Conservation (phyloP, 2,329 filamentous ascomycete species). For the Lasiodiplodia hormozganensis region DNA sequence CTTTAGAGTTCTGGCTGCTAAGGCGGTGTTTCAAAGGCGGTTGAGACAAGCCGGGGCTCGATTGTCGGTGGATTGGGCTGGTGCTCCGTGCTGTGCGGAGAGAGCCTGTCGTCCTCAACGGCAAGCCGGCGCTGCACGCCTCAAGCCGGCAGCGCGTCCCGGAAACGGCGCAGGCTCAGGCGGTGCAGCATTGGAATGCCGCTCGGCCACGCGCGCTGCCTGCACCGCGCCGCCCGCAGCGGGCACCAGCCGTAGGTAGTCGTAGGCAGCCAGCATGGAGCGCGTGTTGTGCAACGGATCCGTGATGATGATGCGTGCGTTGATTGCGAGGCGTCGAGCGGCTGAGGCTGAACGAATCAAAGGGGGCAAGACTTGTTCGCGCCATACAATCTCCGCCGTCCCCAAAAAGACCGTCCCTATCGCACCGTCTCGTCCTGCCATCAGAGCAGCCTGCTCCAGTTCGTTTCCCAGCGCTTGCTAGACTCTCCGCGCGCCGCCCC, state of each 20-base stretch:
- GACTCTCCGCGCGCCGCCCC: slow-evolving; percentile 9
- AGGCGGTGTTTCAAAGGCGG: slow-evolving; percentile 10
- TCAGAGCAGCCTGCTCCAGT: slow-evolving; percentile 24
- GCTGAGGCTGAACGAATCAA: slow-evolving; percentile 28
- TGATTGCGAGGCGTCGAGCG: slow-evolving; percentile 27
- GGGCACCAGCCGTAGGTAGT: background rate
- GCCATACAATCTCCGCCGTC: slow-evolving; percentile 29
- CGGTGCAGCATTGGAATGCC: background rate
- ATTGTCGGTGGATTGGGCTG: slow-evolving; percentile 17
- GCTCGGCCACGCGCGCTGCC: background rate
- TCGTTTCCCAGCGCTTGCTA: slow-evolving; percentile 20
- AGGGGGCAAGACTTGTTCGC: slow-evolving; percentile 28
- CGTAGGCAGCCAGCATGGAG: slow-evolving; percentile 15
- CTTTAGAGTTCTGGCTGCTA: slow-evolving; percentile 13
- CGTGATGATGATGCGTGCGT: slow-evolving; percentile 26
- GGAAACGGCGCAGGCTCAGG: background rate
- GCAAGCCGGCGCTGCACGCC: slow-evolving; percentile 5
- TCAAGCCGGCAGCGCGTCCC: background rate
- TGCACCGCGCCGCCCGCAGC: background rate
- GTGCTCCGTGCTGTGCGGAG: slow-evolving; percentile 21
- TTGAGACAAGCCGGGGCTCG: slow-evolving; percentile 21
- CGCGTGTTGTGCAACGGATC: slow-evolving; percentile 17
- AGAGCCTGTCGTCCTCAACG: slow-evolving; percentile 10
- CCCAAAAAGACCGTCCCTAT: slow-evolving; percentile 26
- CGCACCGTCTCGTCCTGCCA: slow-evolving; percentile 19